Percentiles rank a stretch among this genome's conserved stretches.
These are phyloP conservation scores for Coccomyxa sp. DNA, from an alignment of 139 green algal genomes.

Conservation along the genomic window DNA sequence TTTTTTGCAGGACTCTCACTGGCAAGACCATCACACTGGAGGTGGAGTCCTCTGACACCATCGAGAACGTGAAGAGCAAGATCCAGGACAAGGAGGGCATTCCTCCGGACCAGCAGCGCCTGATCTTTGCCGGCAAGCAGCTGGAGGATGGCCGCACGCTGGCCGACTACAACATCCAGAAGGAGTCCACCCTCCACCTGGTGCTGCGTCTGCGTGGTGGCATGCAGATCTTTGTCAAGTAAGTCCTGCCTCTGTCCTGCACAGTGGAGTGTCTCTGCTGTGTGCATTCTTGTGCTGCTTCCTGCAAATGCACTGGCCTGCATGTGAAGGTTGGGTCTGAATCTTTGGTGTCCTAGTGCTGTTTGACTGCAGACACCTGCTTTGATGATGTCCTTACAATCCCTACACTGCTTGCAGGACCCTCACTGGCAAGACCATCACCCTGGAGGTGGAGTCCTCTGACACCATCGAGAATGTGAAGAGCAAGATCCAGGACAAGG, in stretches of 20 bases:
- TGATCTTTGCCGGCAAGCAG: conserved; percentile 96
- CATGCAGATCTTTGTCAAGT: conserved; percentile 48
- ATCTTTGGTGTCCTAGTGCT: no score
- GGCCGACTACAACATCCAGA: conserved; percentile 94
- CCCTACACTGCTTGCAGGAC: conserved; percentile 27
- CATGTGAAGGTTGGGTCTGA: no score
- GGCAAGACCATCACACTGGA: conserved; percentile 95
- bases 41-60: conserved; percentile 56
- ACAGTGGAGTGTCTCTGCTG: no score
- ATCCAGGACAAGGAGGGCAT: conserved; percentile 89
- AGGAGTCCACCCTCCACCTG: conserved; percentile 82
- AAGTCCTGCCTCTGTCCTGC: background rate
- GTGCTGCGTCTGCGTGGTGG: conserved; percentile 74
- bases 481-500: conserved; percentile 74
- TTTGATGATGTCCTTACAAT: conserved; percentile 7
- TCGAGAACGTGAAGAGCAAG: conserved; percentile 90
- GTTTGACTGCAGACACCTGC: background rate
- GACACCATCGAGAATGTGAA: conserved; percentile 89
- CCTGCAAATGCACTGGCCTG: background rate
- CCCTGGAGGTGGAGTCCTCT: conserved; percentile 45
- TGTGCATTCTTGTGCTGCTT: no score
- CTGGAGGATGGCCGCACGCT: conserved; percentile 91
- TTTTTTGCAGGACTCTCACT: conserved; percentile 64
- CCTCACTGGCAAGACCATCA: conserved; percentile 78
- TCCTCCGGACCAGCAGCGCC: conserved; percentile 88